Base-by-base conservation (phyloP, 1,284 basidiomycete species). In the Boletus smithii region DNA sequence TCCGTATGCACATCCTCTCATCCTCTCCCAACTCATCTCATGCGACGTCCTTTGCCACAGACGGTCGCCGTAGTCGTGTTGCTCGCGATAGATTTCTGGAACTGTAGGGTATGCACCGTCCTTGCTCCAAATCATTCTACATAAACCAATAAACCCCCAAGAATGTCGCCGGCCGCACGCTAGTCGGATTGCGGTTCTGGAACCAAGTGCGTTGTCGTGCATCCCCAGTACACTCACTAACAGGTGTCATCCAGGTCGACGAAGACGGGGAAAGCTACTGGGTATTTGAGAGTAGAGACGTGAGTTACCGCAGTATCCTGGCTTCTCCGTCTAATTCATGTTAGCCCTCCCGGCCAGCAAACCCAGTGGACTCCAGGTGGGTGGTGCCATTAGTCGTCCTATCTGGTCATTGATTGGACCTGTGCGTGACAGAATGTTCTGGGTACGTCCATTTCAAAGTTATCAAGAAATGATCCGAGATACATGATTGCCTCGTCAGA, bases 1-100 rank as follows among this genome's bases (percentile, higher is more conserved):
- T 90, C 89, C 35, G 91, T 93, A 49, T 61, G 87, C 73, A 13
- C 42, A 9, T 38, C 18, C 1, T 41, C 20, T 17, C 31, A 4
- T 32, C 20, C 42, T 42, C 29, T 39, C 29, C 36, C 40, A 24
- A 9, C 35, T 13, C 39, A 16, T 38, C 46, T 51, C 35, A 46
- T 27, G 23, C 32, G 8, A 37, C 14, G n/a, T n/a, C 32, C 42
- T 20, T 36, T 40, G 34, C 18, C 17, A 11, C 63, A 95, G 89
- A 95, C 92, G 14, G 93, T 97, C 2, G 70, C 84, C 8, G 93
- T 97, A 0, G 94, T 97, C 18, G 84, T 95, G 1, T 73, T 97
- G 18, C 79, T 97, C 27, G 88, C 93, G 1, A 87, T 94, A 77
- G 94, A 97, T 70, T 97, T 97, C 66, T 97, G 94, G 95, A 97